A percentile compares a stretch with the other conserved stretches of the same genome.
phyloP scores from a whole-genome alignment of 2,329 filamentous ascomycete genomes.

The Epicoccum nigrum region DNA sequence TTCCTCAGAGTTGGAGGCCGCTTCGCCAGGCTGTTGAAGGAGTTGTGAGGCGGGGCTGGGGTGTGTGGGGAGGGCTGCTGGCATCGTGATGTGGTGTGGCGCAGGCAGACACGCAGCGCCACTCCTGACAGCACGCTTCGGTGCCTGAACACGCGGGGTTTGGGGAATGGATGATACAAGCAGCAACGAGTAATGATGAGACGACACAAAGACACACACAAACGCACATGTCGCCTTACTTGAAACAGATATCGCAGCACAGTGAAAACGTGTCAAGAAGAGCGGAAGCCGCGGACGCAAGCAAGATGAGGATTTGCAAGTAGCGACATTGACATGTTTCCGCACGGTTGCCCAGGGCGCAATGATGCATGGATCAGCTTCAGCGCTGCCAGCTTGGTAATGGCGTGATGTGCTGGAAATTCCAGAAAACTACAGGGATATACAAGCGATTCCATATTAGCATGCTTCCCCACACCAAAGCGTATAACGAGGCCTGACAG shows the following conservation, averaged over 20 bases:
- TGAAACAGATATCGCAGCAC: neutral
- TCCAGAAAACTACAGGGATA: neutral
- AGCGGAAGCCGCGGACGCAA: neutral
- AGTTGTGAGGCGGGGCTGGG: slow-evolving; percentile 21
- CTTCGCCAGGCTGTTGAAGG: slow-evolving; percentile 26
- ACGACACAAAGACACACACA: slow-evolving; percentile 1
- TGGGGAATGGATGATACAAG: neutral
- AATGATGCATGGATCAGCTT: slow-evolving; percentile 4
- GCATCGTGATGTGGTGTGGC: neutral
- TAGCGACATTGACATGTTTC: neutral
- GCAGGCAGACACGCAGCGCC: neutral
- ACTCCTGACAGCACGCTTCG: neutral
- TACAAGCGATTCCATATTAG: neutral
- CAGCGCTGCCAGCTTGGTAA: neutral
- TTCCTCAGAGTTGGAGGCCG: slow-evolving; percentile 24
- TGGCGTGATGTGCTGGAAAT: neutral
- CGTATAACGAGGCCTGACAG: neutral
- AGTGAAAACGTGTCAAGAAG: neutral
- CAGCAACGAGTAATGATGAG: slow-evolving; percentile 8
- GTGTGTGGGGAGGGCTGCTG: neutral
- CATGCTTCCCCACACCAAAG: slow-evolving; percentile 3
- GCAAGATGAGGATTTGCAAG: slow-evolving; percentile 13
- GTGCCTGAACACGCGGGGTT: slow-evolving; percentile 1
- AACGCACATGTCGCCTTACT: neutral
- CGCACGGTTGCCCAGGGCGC: slow-evolving; percentile 10